phyloP scores from a whole-genome alignment of 2,329 filamentous ascomycete genomes.

The Cercospora sojina region DNA sequence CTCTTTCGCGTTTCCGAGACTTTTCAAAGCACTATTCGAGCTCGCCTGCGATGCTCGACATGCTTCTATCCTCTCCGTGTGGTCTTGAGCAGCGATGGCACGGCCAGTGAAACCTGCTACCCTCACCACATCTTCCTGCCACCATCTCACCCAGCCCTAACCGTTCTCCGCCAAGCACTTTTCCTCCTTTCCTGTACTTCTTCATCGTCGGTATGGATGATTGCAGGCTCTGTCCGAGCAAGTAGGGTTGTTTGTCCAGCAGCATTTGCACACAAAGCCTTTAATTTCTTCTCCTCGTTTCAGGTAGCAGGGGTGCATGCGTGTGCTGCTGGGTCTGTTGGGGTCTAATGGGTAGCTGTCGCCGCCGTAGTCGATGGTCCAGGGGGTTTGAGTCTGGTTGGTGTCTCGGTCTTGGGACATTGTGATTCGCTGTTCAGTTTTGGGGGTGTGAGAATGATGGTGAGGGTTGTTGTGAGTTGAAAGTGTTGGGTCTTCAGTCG shows the following conservation, averaged over 20 bases:
- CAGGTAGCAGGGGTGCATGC: background rate
- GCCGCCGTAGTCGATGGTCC: background rate
- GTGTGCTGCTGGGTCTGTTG: background rate
- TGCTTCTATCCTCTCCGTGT: background rate
- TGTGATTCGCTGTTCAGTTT: background rate
- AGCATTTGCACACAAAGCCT: background rate
- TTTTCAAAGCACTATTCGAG: background rate
- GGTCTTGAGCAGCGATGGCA: background rate
- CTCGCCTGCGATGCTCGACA: background rate
- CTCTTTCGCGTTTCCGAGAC: background rate
- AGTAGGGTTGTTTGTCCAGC: background rate
- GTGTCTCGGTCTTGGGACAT: background rate
- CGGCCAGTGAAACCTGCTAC: background rate
- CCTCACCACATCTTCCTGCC: background rate
- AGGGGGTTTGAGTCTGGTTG: background rate
- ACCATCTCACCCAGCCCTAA: background rate
- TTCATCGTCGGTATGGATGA: background rate
- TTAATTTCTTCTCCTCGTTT: background rate
- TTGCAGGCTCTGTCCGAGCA: background rate
- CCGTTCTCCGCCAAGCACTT: background rate
- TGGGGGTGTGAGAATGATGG: background rate
- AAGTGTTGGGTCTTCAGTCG: too few relatives aligned
- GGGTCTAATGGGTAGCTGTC: background rate
- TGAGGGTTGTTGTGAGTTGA: background rate
- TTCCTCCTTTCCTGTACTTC: background rate